Conservation (phyloP, 2,329 filamentous ascomycete species). For the Kalaharituber pfeilii region DNA sequence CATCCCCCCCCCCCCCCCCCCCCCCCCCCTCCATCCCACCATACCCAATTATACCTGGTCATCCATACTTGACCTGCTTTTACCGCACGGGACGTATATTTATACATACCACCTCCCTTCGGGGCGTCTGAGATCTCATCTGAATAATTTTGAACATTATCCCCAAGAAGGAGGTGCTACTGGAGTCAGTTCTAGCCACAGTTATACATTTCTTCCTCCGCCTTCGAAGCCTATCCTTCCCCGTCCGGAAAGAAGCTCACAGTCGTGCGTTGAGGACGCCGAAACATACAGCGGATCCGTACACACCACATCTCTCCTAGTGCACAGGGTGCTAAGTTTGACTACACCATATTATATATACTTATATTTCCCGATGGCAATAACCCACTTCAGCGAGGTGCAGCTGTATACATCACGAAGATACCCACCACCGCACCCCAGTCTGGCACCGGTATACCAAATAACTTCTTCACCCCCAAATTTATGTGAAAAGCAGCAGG, state of each 20-base stretch:
- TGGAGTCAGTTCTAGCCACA: no score
- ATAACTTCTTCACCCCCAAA: slow-evolving; percentile 14
- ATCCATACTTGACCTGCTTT: neutral
- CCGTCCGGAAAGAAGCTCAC: no score
- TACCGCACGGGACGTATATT: neutral
- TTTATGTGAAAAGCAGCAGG: neutral
- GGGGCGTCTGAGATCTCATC: neutral
- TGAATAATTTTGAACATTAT: neutral
- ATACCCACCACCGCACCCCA: slow-evolving; percentile 15
- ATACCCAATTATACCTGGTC: neutral
- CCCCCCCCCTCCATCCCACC: neutral
- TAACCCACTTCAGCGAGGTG: neutral
- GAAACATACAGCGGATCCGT: no score
- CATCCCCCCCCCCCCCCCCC: neutral
- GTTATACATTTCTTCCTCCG: no score
- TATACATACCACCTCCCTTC: slow-evolving; percentile 1
- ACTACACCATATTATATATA: no score
- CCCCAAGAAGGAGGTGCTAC: no score
- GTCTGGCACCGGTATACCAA: slow-evolving; percentile 11
- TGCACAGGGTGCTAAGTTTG: no score
- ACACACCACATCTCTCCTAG: no score
- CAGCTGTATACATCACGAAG: slow-evolving; percentile 6
- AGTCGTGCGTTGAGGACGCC: no score
- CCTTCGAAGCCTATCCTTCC: no score
- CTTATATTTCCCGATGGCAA: no score